phyloP scores from a whole-genome alignment of 1,284 basidiomycete genomes.

The Boletus sp. region DNA sequence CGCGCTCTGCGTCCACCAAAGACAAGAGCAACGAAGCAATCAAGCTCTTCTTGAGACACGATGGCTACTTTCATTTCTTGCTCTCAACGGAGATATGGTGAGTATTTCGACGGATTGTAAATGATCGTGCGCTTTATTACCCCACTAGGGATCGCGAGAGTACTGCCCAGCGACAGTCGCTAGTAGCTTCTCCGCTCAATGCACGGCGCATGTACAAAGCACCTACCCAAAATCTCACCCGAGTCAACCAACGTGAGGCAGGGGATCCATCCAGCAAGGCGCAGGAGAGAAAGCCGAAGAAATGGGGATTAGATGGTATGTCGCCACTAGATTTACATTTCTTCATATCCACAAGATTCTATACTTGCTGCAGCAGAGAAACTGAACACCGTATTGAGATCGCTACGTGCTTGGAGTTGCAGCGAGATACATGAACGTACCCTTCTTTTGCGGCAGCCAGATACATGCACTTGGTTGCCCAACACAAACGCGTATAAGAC shows the following conservation, averaged over 20 bases:
- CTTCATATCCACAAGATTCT: not conserved
- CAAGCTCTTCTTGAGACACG: not conserved
- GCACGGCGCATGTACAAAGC: no score
- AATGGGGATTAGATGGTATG: not conserved
- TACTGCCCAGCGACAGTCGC: not conserved
- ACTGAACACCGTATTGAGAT: not conserved
- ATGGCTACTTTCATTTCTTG: conserved; percentile 6
- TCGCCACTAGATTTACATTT: not conserved
- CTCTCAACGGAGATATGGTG: conserved; percentile 2
- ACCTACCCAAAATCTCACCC: no score
- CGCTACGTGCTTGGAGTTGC: conserved; percentile 6
- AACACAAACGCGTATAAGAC: not conserved
- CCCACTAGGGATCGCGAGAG: not conserved
- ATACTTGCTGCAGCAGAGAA: not conserved
- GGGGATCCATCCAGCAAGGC: not conserved
- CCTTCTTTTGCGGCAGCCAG: conserved; percentile 4
- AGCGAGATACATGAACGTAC: conserved; percentile 4
- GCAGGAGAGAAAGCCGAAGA: not conserved
- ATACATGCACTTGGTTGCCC: conserved; percentile 15
- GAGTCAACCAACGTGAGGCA: no score
- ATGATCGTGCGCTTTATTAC: not conserved
- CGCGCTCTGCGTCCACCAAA: not conserved
- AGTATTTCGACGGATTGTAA: not conserved
- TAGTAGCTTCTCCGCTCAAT: not conserved
- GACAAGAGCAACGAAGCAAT: not conserved